phyloP scores from a whole-genome alignment of 495 filamentous ascomycete genomes.

The Rhypophila decipiens region DNA sequence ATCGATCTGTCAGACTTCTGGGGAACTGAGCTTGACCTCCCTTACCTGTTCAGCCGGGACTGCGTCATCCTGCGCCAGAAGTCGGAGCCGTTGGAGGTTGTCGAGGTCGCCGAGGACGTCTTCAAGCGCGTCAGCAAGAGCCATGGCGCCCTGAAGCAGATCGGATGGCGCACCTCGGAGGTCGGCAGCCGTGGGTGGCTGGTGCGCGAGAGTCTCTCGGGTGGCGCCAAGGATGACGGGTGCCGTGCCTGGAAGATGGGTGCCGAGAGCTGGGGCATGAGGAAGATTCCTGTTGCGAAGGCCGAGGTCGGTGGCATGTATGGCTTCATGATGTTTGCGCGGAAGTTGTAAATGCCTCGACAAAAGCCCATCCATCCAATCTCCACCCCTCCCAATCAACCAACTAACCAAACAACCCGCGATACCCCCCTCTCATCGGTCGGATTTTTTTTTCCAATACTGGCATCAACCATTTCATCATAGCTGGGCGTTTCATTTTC shows the following conservation, averaged over 20 bases:
- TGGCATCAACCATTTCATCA: background rate
- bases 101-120: constrained; percentile 71
- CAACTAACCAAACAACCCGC: too few species aligned
- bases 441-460: background rate
- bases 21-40: constrained; percentile 51
- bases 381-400: too few species aligned
- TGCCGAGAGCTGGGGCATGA: constrained; percentile 81
- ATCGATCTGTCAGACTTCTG: constrained; percentile 64
- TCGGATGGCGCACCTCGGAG: constrained; percentile 65
- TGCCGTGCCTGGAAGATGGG: constrained; percentile 79
- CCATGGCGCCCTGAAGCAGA: constrained; percentile 28
- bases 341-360: constrained; percentile 37
- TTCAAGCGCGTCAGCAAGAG: constrained; percentile 55
- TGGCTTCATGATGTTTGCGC: constrained; percentile 74
- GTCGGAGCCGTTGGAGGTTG: constrained; percentile 68
- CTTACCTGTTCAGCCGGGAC: constrained; percentile 52
- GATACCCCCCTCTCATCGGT: too few species aligned
- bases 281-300: constrained; percentile 72
- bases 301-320: constrained; percentile 82
- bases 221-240: constrained; percentile 33
- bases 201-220: constrained; percentile 48
- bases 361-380: too few species aligned
- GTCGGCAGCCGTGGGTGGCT: constrained; percentile 59
- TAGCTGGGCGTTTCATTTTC: background rate
- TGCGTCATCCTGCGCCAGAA: constrained; percentile 55